These are phyloP conservation scores for Plectosphaerella sp. DNA, from an alignment of 2,329 filamentous ascomycete species.

Conservation along the genomic window DNA sequence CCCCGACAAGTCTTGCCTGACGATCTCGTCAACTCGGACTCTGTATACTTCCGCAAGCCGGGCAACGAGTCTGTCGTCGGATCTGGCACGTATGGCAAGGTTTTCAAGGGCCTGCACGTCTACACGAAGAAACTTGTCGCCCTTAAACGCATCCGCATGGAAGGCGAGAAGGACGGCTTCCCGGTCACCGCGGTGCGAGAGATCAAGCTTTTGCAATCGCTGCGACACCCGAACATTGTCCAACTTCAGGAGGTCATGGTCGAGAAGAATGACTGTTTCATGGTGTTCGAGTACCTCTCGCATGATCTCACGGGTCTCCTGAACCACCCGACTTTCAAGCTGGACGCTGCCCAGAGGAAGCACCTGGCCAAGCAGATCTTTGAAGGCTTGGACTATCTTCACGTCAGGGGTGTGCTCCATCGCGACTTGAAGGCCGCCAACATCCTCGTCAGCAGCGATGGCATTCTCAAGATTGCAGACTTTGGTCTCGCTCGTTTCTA, in stretches of 20 bases:
- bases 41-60: constrained; percentile 90
- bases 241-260: constrained; percentile 92
- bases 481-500: constrained; percentile 97
- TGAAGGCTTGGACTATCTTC: constrained; percentile 88
- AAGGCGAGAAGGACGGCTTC: constrained; percentile 85
- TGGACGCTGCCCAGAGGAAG: constrained; percentile 85
- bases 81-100: constrained; percentile 92
- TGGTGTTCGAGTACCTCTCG: constrained; percentile 98
- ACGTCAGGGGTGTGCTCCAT: constrained; percentile 88
- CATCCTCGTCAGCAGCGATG: constrained; percentile 86
- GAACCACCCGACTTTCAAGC: constrained; percentile 87
- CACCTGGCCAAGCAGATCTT: constrained; percentile 91
- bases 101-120: constrained; percentile 92
- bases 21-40: constrained; percentile 75
- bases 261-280: constrained; percentile 96
- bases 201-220: constrained; percentile 85
- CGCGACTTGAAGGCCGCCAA: constrained; percentile 98
- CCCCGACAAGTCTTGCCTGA: constrained; percentile 64
- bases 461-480: constrained; percentile 87
- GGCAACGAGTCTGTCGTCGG: constrained; percentile 97
- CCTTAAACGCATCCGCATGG: constrained; percentile 89
- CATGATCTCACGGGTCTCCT: constrained; percentile 93
- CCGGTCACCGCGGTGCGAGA: constrained; percentile 88
- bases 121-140: constrained; percentile 82
- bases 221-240: constrained; percentile 79